These are phyloP conservation scores for Hebeloma cylindrosporum DNA, from an alignment of 768 basidiomycete genomes.

Conservation along the genomic window DNA sequence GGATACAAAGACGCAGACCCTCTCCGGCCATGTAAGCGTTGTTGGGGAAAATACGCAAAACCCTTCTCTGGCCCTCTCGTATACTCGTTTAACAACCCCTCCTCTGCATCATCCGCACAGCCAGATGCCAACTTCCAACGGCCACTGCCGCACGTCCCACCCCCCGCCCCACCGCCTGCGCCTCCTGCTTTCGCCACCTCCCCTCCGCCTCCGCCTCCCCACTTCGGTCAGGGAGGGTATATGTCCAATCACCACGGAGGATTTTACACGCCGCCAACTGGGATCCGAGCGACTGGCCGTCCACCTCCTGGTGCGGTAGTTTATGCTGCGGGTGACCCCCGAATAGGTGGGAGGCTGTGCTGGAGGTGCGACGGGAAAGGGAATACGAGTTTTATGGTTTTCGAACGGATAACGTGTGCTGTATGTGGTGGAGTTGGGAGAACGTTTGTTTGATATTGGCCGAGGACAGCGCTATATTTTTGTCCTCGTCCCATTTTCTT, in stretches of 20 bases:
- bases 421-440: constrained; percentile 68
- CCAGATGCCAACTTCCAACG: constrained; percentile 19
- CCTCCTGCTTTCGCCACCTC: constrained; percentile 10
- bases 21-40: constrained; percentile 63
- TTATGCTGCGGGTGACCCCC: constrained; percentile 63
- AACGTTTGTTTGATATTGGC: constrained; percentile 33
- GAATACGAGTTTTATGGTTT: constrained; percentile 46
- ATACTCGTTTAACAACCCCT: constrained; percentile 37
- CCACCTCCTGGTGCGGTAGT: constrained; percentile 44
- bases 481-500: too few species aligned
- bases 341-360: constrained; percentile 68
- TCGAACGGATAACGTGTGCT: constrained; percentile 53
- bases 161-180: constrained; percentile 17
- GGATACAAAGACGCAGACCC: constrained; percentile 76
- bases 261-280: constrained; percentile 10
- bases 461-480: too few species aligned
- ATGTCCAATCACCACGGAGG: constrained; percentile 13
- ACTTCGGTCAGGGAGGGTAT: constrained; percentile 13
- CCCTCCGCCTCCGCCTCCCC: constrained; percentile 10
- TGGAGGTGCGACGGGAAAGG: constrained; percentile 67
- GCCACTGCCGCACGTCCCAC: constrained; percentile 17
- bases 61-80: constrained; percentile 60
- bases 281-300: constrained; percentile 11
- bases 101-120: constrained; percentile 8
- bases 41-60: constrained; percentile 71